These are phyloP conservation scores for Serendipita sp. DNA, from an alignment of 768 basidiomycete genomes.

Conservation along the genomic window DNA sequence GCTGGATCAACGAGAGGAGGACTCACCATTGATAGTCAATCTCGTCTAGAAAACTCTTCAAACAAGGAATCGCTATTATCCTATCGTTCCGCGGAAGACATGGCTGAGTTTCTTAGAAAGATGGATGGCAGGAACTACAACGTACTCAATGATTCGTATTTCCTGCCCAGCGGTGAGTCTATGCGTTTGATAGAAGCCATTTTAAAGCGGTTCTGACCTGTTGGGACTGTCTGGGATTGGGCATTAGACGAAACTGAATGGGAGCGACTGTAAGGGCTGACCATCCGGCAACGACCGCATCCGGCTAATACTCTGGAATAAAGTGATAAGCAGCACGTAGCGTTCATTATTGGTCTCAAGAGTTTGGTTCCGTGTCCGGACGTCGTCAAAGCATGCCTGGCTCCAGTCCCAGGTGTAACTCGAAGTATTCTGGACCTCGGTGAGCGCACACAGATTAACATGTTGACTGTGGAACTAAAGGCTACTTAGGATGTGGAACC, in stretches of 20 bases:
- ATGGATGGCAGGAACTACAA: background rate
- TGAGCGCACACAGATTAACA: background rate
- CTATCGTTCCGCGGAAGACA: background rate
- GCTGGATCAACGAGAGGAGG: background rate
- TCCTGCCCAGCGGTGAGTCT: constrained; percentile 1
- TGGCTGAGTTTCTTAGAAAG: background rate
- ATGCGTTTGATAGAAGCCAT: background rate
- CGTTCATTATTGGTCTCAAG: background rate
- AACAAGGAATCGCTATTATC: background rate
- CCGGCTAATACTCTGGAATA: background rate
- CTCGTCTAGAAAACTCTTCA: background rate
- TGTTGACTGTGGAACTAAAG: background rate
- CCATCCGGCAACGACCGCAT: background rate
- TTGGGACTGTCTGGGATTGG: too few relatives aligned
- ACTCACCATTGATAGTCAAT: background rate
- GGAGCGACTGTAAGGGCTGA: background rate
- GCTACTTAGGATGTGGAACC: background rate
- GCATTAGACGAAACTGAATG: constrained; percentile 2
- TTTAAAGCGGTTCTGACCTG: background rate
- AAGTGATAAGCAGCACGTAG: background rate
- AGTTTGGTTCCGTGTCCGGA: background rate
- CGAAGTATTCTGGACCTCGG: background rate
- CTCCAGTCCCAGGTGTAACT: background rate
- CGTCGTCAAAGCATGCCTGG: background rate
- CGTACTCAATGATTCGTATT: background rate